Evolutionary conservation across 1,284 basidiomycete species (phyloP).

Genomic region (Naganishia sp.): DNA sequence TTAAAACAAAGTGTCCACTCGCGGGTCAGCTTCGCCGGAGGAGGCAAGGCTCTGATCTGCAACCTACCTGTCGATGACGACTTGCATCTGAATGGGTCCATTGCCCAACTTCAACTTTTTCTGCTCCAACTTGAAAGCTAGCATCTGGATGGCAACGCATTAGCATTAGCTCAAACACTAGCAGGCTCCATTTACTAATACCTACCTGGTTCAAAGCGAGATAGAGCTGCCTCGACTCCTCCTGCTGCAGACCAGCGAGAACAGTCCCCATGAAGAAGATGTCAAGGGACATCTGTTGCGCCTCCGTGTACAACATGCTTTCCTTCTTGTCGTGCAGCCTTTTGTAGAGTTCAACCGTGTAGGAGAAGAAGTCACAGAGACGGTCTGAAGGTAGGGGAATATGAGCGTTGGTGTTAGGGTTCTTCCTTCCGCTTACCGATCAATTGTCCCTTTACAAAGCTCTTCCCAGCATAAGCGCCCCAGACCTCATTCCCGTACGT

Average conservation of each 20-base stretch:
- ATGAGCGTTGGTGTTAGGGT: neutral
- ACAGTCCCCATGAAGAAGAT: conserved; percentile 14
- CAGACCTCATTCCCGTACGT: conserved; percentile 8
- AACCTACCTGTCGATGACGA: conserved; percentile 5
- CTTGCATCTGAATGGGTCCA: conserved; percentile 1
- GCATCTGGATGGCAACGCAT: neutral
- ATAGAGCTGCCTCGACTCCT: conserved; percentile 6
- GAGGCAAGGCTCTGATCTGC: too few relatives aligned
- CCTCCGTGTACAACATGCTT: conserved; percentile 12
- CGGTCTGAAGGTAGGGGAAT: neutral
- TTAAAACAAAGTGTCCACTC: too few relatives aligned
- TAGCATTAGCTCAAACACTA: neutral
- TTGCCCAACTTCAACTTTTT: conserved; percentile 2
- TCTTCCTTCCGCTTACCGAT: neutral
- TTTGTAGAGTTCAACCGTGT: conserved; percentile 12
- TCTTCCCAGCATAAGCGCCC: neutral
- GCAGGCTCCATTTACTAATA: neutral
- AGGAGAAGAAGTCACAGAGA: conserved; percentile 23
- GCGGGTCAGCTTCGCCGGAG: neutral
- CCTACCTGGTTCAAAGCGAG: conserved; percentile 4
- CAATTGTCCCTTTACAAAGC: conserved; percentile 8
- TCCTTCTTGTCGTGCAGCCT: conserved; percentile 10
- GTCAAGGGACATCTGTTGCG: conserved; percentile 8
- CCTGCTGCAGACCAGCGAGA: conserved; percentile 4
- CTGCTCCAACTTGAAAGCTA: conserved; percentile 8